Base-by-base conservation (phyloP, 345 rosid species). In the Citrus medica region DNA sequence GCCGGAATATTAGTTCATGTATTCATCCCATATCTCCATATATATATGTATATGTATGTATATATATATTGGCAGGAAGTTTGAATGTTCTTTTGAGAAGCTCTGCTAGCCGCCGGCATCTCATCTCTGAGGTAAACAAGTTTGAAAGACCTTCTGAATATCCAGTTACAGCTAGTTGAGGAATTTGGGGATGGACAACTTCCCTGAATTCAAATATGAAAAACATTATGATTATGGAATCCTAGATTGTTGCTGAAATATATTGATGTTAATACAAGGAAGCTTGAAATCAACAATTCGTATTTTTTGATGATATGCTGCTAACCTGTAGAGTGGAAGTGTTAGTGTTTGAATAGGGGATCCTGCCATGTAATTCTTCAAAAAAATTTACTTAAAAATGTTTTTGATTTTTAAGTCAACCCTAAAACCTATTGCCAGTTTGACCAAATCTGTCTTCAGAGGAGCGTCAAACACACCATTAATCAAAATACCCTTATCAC, bases 241-340 rank as follows among this genome's bases (percentile, higher is more conserved):
- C n/a, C 53, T 48, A 17, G 28, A 24, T 24, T 25, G 53, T 9
- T 48, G 28, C n/a, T 22, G 17, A 38, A 38, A 37, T 9, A 13
- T 38, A 37, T 17, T 14, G 27, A 25, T 73, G 9, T 73, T 7
- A 10, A 40, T 73, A 14, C 67, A 37, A 13, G 32, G 28, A 61
- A 12, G 32, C 12, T 61, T 61, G 30, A 25, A 61, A 12, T 9
- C 4, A 61, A 4, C 5, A 10, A 25, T 4, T 13, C 28, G 5
- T 3, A 3, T 60, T 63, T 21, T 63, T 7, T 30, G 38, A 63
- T 63, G 38, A 51, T 1, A 30, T 19, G 53, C 1, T 25, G 19
- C 71, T 22, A 32, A 86, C 91, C 91, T 88, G 81, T 81, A 88
- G 38, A 86, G 88, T 12, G 88, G 85, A 74, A 84, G 40, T 19